phyloP scores from a whole-genome alignment of 169 alveolate species.

The Babesia bovis region DNA sequence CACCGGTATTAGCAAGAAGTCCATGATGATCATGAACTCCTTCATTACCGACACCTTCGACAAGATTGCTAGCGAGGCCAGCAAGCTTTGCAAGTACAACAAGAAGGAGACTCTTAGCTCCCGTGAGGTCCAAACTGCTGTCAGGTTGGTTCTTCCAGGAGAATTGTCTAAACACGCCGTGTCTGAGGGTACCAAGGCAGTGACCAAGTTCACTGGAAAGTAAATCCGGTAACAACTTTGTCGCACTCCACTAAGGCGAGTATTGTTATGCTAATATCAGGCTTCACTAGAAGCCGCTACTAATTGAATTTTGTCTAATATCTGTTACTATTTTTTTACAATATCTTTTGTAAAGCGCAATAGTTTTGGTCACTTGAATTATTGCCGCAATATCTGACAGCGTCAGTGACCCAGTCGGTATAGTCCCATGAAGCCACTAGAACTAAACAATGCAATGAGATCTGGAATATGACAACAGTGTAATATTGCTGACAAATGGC shows the following conservation, averaged over 20 bases:
- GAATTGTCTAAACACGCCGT: slow-evolving; percentile 99
- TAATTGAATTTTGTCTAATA: neutral
- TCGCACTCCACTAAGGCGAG: slow-evolving; percentile 40
- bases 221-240: slow-evolving; percentile 29
- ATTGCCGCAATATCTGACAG: no score
- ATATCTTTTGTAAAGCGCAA: neutral
- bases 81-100: slow-evolving; percentile 92
- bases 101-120: slow-evolving; percentile 94
- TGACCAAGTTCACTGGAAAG: slow-evolving; percentile 93
- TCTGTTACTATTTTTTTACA: neutral
- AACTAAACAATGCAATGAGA: no score
- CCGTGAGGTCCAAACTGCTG: slow-evolving; percentile 98
- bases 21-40: slow-evolving; percentile 95
- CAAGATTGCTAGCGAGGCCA: slow-evolving; percentile 94
- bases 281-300: slow-evolving; percentile 76
- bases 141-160: slow-evolving; percentile 99
- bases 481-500: no score
- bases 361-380: no score
- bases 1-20: slow-evolving; percentile 94
- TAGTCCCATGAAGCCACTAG: no score
- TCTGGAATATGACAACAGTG: no score
- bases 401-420: neutral
- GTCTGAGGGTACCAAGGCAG: slow-evolving; percentile 99
- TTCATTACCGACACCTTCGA: slow-evolving; percentile 95
- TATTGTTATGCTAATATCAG: slow-evolving; percentile 61